Evolutionary conservation across 2,329 filamentous ascomycete species (phyloP), one percentile per base, ranked within the genome.

Genomic region (Dendryphion nanum): DNA sequence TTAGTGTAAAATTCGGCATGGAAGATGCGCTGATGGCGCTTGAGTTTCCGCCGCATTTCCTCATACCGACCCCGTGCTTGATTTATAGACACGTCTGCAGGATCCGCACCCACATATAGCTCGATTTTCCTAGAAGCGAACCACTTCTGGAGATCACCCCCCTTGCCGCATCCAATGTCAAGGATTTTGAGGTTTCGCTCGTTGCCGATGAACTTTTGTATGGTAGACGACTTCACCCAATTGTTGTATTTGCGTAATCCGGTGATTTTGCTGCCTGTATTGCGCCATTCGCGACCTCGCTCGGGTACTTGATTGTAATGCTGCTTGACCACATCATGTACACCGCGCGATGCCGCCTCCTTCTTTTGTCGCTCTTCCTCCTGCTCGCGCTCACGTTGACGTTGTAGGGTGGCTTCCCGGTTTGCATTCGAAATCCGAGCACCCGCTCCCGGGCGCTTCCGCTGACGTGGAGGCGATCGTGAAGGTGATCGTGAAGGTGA

Each of bases 241-340:
- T 98, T 98, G 72, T 98, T 98, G 74, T 95, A 93, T 51, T 86
- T 88, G 37, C 93, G 82, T 37, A 98, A 73, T 1, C 93, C 93
- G 70, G 94, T 95, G 73, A 98, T 98, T 57, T 87, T 85, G 66
- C 87, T 95, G 57, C 95, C 89, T 5, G 89, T 95, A 63, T 86
- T 89, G 34, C 93, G 82, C 91, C 93, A 98, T 58, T 96, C 89
- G 37, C 91, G 82, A 10, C 93, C 93, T 19, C 90, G 81, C 71
- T 98, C 86, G 0, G 91, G 91, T 0, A 97, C 91, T 24, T 86
- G 84, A 67, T 98, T 98, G 76, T 98, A 98, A 67, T 96, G 91
- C 50, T 95, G 84, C 35, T 84, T 81, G 33, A 97, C 93, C 6
- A 95, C 83, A 57, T 97, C 89, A 53, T 90, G 82, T 29, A 88